These are phyloP conservation scores for Pestalotiopsis sp. DNA, from an alignment of 2,329 filamentous ascomycete species.

Conservation along the genomic window DNA sequence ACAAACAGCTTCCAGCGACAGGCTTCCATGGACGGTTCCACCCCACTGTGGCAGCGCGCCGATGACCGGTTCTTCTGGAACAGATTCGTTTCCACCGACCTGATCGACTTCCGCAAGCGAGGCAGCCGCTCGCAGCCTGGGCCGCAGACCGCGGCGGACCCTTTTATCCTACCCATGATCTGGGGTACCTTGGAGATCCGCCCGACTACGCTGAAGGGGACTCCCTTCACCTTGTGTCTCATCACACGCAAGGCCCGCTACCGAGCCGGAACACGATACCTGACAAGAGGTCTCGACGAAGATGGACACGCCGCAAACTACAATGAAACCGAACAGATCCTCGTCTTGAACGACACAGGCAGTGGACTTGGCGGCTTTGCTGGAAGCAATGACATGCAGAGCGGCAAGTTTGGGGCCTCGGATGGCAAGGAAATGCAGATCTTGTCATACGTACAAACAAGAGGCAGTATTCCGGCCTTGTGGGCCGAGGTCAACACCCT, in stretches of 20 bases:
- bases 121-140: constrained; percentile 66
- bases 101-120: constrained; percentile 81
- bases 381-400: constrained; percentile 74
- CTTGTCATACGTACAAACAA: constrained; percentile 92
- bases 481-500: constrained; percentile 97
- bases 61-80: constrained; percentile 99
- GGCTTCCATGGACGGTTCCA: constrained; percentile 69
- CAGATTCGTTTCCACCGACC: constrained; percentile 83
- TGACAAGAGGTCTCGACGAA: constrained; percentile 92
- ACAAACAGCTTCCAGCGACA: constrained; percentile 98
- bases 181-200: constrained; percentile 95
- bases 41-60: constrained; percentile 85
- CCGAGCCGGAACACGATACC: constrained; percentile 89
- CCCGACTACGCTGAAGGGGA: constrained; percentile 82
- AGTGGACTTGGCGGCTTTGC: constrained; percentile 79
- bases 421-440: constrained; percentile 80
- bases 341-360: constrained; percentile 82
- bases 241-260: constrained; percentile 89
- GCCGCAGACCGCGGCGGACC: constrained; percentile 77
- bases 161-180: constrained; percentile 93
- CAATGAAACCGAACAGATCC: constrained; percentile 95
- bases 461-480: constrained; percentile 92
- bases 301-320: constrained; percentile 96
- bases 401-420: constrained; percentile 64
- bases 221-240: constrained; percentile 79